phyloP scores from a whole-genome alignment of 176 grass and related monocot genomes.

The Urochloa ruziziensis region DNA sequence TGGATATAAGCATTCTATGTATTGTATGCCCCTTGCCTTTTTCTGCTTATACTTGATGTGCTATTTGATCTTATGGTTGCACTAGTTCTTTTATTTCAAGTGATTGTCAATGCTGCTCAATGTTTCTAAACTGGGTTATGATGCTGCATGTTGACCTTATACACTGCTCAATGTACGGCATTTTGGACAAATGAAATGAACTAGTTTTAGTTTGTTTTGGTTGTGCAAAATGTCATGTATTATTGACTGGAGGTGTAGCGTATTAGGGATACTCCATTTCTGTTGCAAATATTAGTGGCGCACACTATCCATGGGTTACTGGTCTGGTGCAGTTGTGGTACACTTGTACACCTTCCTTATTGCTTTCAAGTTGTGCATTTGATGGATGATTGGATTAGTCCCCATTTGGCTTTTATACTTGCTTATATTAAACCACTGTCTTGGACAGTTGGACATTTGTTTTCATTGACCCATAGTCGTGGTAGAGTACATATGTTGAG shows the following conservation, averaged over 20 bases:
- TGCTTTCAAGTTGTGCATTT: neutral
- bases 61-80: neutral
- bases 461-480: too few species aligned
- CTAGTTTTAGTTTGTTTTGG: neutral
- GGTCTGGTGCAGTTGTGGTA: neutral
- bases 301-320: neutral
- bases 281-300: neutral
- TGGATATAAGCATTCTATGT: neutral
- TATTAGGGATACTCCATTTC: neutral
- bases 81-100: neutral
- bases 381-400: neutral
- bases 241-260: neutral
- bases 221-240: neutral
- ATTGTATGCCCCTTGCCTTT: neutral
- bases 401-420: neutral
- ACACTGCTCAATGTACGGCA: neutral
- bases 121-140: neutral
- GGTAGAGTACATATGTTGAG: too few species aligned
- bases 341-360: neutral
- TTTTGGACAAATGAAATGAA: neutral
- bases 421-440: neutral
- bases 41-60: neutral
- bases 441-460: neutral
- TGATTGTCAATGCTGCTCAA: neutral
- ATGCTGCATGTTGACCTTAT: neutral